Base-by-base conservation (phyloP, 192 early-diverging fungal species). In the Coemansia sp. region DNA sequence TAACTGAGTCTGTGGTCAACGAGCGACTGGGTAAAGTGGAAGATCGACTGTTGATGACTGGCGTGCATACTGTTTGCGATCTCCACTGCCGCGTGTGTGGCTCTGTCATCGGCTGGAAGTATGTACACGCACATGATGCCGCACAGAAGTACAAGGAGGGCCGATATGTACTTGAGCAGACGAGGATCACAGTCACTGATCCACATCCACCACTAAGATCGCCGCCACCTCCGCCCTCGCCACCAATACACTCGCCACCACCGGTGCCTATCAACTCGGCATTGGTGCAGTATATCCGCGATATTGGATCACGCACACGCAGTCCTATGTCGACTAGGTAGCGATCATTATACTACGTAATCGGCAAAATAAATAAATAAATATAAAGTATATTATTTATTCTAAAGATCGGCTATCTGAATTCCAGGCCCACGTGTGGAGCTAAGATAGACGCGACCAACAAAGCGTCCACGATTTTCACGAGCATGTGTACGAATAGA, bases 391-490 rank as follows among this genome's bases (percentile, higher is more conserved):
- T 22, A 29, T 49, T 49, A 27, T 7, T 20, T 39, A 27, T 27
- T 5, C 20, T 72, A 78, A 29, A 84, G 87, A 65, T 79, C 84
- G 32, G 83, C 78, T 44, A 91, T 69, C 22, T 82, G 86, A 55
- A 91, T 73, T 24, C 88, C 89, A 10, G 89, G 89, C 39, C 88
- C 89, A 43, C 86, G 88, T 6, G 89, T 91, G 9, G 88, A 89
- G 65, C 87, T 87, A 15, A 91, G 74, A 45, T 82, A 83, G 7
- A 89, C 84, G 40, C 88, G 86, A 61, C 81, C 80, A 59, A 91
- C 75, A 61, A 89, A 85, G 8, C 83, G 85, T 73, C 60, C 53
- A 30, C 47, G 70, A 35, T 40, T 61, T 39, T 64, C 82, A 58
- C 82, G 82, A 6, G 86, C 82, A 59, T 89, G 84, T 13, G 79